Base-by-base conservation (phyloP, 2,329 filamentous ascomycete species). In the Fusarium sp. region DNA sequence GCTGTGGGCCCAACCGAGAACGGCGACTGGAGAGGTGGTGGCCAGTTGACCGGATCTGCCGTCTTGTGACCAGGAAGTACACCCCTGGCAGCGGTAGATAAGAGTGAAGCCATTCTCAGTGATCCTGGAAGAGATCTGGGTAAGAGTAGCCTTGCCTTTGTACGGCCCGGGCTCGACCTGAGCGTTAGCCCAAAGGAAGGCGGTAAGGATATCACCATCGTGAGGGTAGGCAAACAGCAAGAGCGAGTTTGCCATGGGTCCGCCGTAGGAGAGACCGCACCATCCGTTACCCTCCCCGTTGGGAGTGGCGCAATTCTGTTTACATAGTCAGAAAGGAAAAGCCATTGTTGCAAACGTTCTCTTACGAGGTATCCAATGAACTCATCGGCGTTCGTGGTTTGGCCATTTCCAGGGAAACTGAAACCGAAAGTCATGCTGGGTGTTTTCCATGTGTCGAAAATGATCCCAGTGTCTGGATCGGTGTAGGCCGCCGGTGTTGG, bases 221-320 rank as follows among this genome's bases (percentile, higher is more conserved):
- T 58, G 41, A 15, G 56, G 52, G 52, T 58, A 58, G 6, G 52
- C 56, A 18, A 58, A 48, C 25, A 58, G 41, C 1, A 58, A 20
- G 18, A 58, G 56, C 1, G 56, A 57, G 35, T 58, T 58, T 29
- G 56, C 47, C 56, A 58, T 58, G 15, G 52, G 18, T 31, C 56
- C 56, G 8, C 52, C 56, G 11, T 58, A 58, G 11, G 56, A 58
- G 41, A 58, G 56, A 36, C 56, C 56, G 5, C 56, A 58, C 56
- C 56, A 58, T 58, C 56, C 56, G 3, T 35, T 58, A 3, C 56
- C 29, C 14, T 58, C 10, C 0, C 51, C 56, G 2, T 27, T 58
- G 1, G 56, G 56, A 13, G 51, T 58, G 6, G 52, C 35, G 29
- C 56, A 58, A 5, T 58, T 58, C 56, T 58, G 11, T 58, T 20